phyloP scores from a whole-genome alignment of 1,139 yeast species.

The Candida sanyaensis region DNA sequence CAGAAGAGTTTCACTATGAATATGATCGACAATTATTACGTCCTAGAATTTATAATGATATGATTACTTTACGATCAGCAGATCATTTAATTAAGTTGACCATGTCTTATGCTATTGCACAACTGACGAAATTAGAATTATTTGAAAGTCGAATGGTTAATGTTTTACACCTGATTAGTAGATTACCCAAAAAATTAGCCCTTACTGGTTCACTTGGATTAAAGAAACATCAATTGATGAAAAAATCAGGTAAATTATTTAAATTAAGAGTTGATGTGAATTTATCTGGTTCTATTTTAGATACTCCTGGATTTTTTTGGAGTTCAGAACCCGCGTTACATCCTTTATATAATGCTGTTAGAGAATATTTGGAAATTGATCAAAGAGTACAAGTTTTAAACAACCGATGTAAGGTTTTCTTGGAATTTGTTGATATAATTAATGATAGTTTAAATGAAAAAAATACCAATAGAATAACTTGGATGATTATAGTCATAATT shows the following conservation, averaged over 20 bases:
- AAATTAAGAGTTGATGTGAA: slow-evolving; percentile 92
- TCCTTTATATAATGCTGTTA: slow-evolving; percentile 84
- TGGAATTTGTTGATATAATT: slow-evolving; percentile 90
- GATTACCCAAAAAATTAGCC: slow-evolving; percentile 86
- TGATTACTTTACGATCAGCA: slow-evolving; percentile 86
- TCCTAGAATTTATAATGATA: slow-evolving; percentile 91
- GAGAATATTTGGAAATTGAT: slow-evolving; percentile 93
- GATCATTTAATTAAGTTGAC: slow-evolving; percentile 92
- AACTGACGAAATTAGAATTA: slow-evolving; percentile 85
- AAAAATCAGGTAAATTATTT: slow-evolving; percentile 87
- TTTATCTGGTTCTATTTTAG: slow-evolving; percentile 84
- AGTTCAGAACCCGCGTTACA: slow-evolving; percentile 93
- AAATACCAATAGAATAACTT: slow-evolving; percentile 87
- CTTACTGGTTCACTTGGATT: slow-evolving; percentile 84
- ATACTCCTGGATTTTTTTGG: slow-evolving; percentile 97
- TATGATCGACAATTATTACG: slow-evolving; percentile 79
- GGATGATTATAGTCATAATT: slow-evolving; percentile 85
- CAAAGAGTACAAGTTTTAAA: slow-evolving; percentile 91
- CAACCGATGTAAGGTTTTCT: slow-evolving; percentile 89
- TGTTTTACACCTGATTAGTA: slow-evolving; percentile 79
- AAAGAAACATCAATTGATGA: slow-evolving; percentile 74
- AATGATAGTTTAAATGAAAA: slow-evolving; percentile 93
- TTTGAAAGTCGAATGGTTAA: slow-evolving; percentile 92
- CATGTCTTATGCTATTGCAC: slow-evolving; percentile 96
- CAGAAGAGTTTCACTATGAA: slow-evolving; percentile 92